Percentiles rank a stretch among this genome's conserved stretches.
Evolutionary conservation across 768 basidiomycete genomes (phyloP).

Genomic region (Pholiota microspora): DNA sequence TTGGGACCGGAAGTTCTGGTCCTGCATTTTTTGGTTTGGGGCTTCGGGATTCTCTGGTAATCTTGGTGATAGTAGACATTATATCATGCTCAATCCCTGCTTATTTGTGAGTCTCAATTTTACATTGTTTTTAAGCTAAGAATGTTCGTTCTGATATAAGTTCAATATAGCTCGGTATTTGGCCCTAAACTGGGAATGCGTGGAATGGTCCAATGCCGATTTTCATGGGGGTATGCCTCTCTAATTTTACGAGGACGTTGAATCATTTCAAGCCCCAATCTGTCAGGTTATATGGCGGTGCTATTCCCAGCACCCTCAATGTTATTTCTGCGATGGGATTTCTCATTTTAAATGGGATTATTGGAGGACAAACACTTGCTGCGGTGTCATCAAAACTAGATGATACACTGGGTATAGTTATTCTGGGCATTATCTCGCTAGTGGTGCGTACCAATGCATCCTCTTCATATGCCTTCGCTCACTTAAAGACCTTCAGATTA

Average conservation of each 20-base stretch:
- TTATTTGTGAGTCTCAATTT: conserved; percentile 45
- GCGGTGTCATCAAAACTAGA: conserved; percentile 43
- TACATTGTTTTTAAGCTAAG: not conserved
- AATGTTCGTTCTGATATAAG: conserved; percentile 3
- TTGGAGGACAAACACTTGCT: conserved; percentile 66
- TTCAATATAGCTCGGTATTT: conserved; percentile 48
- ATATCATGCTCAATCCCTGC: conserved; percentile 54
- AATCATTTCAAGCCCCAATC: not conserved
- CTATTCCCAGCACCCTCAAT: conserved; percentile 53
- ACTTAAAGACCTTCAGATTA: conserved; percentile 26
- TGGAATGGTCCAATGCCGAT: conserved; percentile 70
- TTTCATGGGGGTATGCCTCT: conserved; percentile 27
- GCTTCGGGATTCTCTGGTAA: conserved; percentile 48
- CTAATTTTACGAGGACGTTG: not conserved
- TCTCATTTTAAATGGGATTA: conserved; percentile 63
- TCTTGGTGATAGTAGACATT: conserved; percentile 39
- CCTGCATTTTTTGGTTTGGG: conserved; percentile 56
- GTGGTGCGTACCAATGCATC: conserved; percentile 26
- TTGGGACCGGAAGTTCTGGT: conserved; percentile 59
- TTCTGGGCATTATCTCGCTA: conserved; percentile 35
- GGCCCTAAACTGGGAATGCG: conserved; percentile 80
- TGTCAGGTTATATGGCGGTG: conserved; percentile 55
- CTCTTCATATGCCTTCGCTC: not conserved
- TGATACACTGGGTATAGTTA: conserved; percentile 38
- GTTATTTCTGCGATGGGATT: conserved; percentile 62